Percentiles rank a stretch among this genome's conserved stretches.
These are phyloP conservation scores for Obba rivulosa DNA, from an alignment of 768 basidiomycete genomes.

Conservation along the genomic window DNA sequence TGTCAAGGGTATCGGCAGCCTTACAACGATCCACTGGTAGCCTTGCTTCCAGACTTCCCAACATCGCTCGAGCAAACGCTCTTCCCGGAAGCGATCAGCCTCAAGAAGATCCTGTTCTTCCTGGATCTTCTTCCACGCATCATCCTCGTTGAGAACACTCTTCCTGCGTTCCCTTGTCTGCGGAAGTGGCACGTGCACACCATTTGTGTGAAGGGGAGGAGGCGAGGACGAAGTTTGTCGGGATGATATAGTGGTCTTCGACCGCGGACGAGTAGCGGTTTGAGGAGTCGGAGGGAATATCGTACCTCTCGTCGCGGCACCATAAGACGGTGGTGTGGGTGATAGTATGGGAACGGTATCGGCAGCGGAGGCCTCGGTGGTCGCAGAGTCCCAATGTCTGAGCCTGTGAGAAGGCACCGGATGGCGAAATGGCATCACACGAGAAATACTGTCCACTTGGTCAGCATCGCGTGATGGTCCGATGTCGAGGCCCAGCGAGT, in stretches of 20 bases:
- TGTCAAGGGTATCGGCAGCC: constrained; percentile 25
- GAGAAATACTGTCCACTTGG: background rate
- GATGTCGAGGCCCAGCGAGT: constrained; percentile 26
- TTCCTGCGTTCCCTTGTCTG: constrained; percentile 36
- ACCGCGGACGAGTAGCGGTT: background rate
- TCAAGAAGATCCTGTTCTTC: constrained; percentile 65
- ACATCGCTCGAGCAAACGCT: constrained; percentile 60
- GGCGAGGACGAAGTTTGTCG: constrained; percentile 3
- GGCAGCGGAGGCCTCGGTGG: constrained; percentile 33
- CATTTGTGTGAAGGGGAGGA: background rate
- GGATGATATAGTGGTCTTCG: constrained; percentile 3
- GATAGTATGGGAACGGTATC: constrained; percentile 28
- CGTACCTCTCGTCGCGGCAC: constrained; percentile 27
- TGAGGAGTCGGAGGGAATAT: constrained; percentile 7
- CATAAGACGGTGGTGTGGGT: constrained; percentile 46
- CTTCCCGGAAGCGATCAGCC: constrained; percentile 64
- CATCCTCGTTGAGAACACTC: constrained; percentile 59
- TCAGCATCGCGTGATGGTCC: constrained; percentile 6
- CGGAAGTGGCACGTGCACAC: background rate
- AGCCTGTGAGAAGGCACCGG: background rate
- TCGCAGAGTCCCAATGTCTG: constrained; percentile 30
- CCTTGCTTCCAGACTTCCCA: constrained; percentile 75
- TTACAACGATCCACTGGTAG: constrained; percentile 67
- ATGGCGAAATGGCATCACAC: background rate
- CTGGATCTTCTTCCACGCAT: constrained; percentile 74